Percentiles rank a stretch among this genome's conserved stretches.
phyloP scores from a whole-genome alignment of 306 rosid genomes.

The Dryas drummondii region DNA sequence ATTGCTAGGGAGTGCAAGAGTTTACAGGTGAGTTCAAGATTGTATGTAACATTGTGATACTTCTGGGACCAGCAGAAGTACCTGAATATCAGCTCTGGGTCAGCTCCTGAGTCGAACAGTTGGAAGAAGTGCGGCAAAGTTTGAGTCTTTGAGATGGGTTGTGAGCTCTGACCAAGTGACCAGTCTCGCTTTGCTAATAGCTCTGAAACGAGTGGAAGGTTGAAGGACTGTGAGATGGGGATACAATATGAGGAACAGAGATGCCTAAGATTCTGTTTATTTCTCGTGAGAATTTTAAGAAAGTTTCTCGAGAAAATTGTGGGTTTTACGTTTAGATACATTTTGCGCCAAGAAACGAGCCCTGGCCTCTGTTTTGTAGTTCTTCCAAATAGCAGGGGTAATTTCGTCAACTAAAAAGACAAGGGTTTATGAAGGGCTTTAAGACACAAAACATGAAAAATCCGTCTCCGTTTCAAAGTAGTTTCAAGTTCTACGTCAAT shows the following conservation, averaged over 20 bases:
- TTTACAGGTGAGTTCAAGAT: slow-evolving; percentile 47
- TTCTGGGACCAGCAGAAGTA: slow-evolving; percentile 69
- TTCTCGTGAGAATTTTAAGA: not conserved
- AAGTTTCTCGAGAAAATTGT: not conserved
- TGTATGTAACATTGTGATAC: slow-evolving; percentile 42
- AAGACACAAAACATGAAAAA: not conserved
- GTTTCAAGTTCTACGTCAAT: slow-evolving; percentile 30
- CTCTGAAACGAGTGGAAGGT: slow-evolving; percentile 37
- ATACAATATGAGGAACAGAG: slow-evolving; percentile 11
- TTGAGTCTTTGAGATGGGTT: slow-evolving; percentile 41
- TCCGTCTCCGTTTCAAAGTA: not conserved
- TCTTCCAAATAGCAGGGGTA: slow-evolving; percentile 8
- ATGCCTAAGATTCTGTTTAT: slow-evolving; percentile 5
- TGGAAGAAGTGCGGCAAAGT: slow-evolving; percentile 44
- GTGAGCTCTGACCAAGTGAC: slow-evolving; percentile 67
- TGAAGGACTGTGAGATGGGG: slow-evolving; percentile 26
- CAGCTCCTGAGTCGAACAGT: slow-evolving; percentile 44
- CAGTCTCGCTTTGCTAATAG: slow-evolving; percentile 66
- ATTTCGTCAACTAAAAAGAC: slow-evolving; percentile 17
- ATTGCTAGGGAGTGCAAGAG: slow-evolving; percentile 47
- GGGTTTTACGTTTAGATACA: not conserved
- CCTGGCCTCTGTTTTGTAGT: not conserved
- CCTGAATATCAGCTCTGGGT: slow-evolving; percentile 56
- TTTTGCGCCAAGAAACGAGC: not conserved
- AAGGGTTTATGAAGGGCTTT: slow-evolving; percentile 90